These are phyloP conservation scores for Metschnikowia corniflorae DNA, from an alignment of 805 yeast genomes.

Conservation along the genomic window DNA sequence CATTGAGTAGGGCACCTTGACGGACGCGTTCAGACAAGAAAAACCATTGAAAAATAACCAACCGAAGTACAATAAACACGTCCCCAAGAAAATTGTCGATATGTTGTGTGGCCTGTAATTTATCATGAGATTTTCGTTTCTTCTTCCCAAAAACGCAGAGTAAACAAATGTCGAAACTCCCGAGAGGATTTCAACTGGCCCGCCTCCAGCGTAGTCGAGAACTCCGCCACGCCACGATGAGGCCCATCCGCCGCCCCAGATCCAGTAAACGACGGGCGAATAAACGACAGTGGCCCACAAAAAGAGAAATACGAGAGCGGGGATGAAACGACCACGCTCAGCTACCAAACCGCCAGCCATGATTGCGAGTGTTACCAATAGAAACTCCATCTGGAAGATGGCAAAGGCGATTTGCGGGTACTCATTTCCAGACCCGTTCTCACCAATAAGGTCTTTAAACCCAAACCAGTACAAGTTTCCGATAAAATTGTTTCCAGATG, in stretches of 20 bases:
- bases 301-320: slow-evolving; percentile 77
- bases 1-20: slow-evolving; percentile 83
- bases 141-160: slow-evolving; percentile 73
- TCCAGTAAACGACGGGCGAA: slow-evolving; percentile 94
- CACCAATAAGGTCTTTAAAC: slow-evolving; percentile 63
- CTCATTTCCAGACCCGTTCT: slow-evolving; percentile 31
- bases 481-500: slow-evolving; percentile 79
- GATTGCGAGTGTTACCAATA: slow-evolving; percentile 89
- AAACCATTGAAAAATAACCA: slow-evolving; percentile 97
- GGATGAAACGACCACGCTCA: slow-evolving; percentile 87
- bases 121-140: slow-evolving; percentile 71
- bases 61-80: slow-evolving; percentile 84
- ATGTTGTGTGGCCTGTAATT: slow-evolving; percentile 95
- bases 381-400: slow-evolving; percentile 84
- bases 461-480: slow-evolving; percentile 87
- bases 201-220: slow-evolving; percentile 96
- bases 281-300: slow-evolving; percentile 89
- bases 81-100: slow-evolving; percentile 85
- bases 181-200: slow-evolving; percentile 89
- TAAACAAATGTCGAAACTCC: slow-evolving; percentile 90
- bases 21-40: slow-evolving; percentile 75
- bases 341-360: slow-evolving; percentile 84
- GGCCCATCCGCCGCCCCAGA: slow-evolving; percentile 97
- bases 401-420: slow-evolving; percentile 88
- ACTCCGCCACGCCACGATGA: slow-evolving; percentile 73